phyloP scores from a whole-genome alignment of 75 land plant genomes.

The Azolla pinnata region DNA sequence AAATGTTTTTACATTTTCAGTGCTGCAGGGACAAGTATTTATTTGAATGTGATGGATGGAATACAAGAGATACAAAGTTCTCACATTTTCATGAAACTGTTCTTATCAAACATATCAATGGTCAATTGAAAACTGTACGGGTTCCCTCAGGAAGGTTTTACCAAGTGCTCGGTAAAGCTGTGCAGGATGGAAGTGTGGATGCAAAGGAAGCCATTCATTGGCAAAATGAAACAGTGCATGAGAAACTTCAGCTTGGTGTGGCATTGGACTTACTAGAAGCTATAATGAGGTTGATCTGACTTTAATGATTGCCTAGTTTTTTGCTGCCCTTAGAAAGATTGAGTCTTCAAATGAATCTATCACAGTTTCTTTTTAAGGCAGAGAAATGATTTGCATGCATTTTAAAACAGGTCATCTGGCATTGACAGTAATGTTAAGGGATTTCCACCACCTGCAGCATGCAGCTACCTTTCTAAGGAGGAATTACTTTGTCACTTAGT shows the following conservation, averaged over 20 bases:
- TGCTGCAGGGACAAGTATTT: slow-evolving; percentile 18
- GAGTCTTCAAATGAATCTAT: too few species aligned
- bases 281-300: too few species aligned
- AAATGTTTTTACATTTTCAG: too few species aligned
- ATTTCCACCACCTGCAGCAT: slow-evolving; percentile 38
- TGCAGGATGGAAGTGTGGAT: slow-evolving; percentile 41
- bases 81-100: slow-evolving; percentile 36
- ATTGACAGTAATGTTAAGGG: slow-evolving; percentile 18
- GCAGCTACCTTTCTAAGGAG: slow-evolving; percentile 31
- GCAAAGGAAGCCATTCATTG: slow-evolving; percentile 38
- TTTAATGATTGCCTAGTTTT: too few species aligned
- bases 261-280: slow-evolving; percentile 26
- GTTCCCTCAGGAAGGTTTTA: slow-evolving; percentile 40
- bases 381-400: neutral
- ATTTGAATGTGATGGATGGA: slow-evolving; percentile 45
- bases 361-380: too few species aligned
- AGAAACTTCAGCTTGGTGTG: slow-evolving; percentile 37
- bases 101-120: slow-evolving; percentile 21
- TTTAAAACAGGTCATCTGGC: slow-evolving; percentile 26
- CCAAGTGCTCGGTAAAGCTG: slow-evolving; percentile 33
- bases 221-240: slow-evolving; percentile 36
- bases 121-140: slow-evolving; percentile 20
- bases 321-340: too few species aligned
- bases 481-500: slow-evolving; percentile 41
- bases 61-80: slow-evolving; percentile 11